A percentile compares a stretch with the other conserved stretches of the same genome.
Evolutionary conservation across 805 yeast genomes (phyloP).

Genomic region (Wickerhamiella qilinensis): DNA sequence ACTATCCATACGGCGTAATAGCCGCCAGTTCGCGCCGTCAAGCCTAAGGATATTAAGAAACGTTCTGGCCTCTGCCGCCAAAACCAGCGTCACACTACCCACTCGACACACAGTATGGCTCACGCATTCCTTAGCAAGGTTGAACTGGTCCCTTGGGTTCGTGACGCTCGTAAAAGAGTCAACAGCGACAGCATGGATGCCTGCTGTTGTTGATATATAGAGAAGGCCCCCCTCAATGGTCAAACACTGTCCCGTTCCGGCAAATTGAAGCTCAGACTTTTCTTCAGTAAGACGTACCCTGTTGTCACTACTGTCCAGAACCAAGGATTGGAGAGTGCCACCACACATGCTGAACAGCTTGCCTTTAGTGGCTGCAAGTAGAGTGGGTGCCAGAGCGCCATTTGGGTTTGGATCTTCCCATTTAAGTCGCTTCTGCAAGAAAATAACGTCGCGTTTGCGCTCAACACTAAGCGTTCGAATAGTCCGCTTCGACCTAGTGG

Average conservation of each 20-base stretch:
- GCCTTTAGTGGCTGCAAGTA: no score
- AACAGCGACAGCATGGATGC: neutral
- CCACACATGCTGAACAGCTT: no score
- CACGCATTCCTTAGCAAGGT: slow-evolving; percentile 2
- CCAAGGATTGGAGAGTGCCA: no score
- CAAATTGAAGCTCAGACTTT: no score
- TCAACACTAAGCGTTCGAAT: slow-evolving; percentile 1
- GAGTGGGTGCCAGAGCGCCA: no score
- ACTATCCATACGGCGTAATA: neutral
- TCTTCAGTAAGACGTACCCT: no score
- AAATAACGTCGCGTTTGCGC: neutral
- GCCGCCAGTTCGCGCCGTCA: neutral
- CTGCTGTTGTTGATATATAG: slow-evolving; percentile 4
- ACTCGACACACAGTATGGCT: neutral
- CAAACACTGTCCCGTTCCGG: no score
- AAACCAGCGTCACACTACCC: neutral
- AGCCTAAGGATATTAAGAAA: slow-evolving; percentile 2
- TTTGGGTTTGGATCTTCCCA: no score
- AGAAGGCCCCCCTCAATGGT: no score
- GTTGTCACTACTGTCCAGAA: no score
- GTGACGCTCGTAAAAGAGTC: neutral
- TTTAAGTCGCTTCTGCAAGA: slow-evolving; percentile 1
- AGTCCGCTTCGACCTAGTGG: neutral
- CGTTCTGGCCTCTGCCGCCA: slow-evolving; percentile 2
- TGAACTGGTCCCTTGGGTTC: neutral